These are phyloP conservation scores for Ophiostoma populinum DNA, from an alignment of 2,329 filamentous ascomycete genomes.

Conservation along the genomic window DNA sequence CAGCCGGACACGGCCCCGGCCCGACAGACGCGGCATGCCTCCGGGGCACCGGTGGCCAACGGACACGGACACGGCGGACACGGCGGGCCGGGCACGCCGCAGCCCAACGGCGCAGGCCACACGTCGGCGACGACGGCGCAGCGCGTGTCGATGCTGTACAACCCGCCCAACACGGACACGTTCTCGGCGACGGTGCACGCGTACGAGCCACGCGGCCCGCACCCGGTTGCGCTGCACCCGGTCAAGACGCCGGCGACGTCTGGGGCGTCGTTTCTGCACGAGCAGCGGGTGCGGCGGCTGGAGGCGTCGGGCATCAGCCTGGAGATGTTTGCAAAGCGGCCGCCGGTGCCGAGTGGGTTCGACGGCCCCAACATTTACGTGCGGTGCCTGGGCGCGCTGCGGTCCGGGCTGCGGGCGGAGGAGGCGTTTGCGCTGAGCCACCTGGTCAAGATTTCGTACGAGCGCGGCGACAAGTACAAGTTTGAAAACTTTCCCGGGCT, in stretches of 20 bases:
- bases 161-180: constrained; percentile 37
- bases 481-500: constrained; percentile 84
- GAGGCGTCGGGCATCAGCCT: constrained; percentile 25
- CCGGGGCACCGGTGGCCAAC: constrained; percentile 14
- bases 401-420: constrained; percentile 62
- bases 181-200: constrained; percentile 44
- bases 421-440: constrained; percentile 90
- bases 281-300: constrained; percentile 27
- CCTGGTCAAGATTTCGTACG: constrained; percentile 85
- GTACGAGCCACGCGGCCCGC: constrained; percentile 48
- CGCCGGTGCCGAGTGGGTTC: constrained; percentile 37
- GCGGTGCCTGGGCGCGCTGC: constrained; percentile 66
- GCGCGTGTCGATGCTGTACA: constrained; percentile 23
- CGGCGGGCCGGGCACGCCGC: too few relatives aligned
- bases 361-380: constrained; percentile 83
- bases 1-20: constrained; percentile 58
- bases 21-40: constrained; percentile 43
- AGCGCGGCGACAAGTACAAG: constrained; percentile 90
- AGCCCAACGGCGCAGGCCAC: too few relatives aligned
- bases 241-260: constrained; percentile 62
- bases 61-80: too few relatives aligned
- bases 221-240: constrained; percentile 49
- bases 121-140: too few relatives aligned
- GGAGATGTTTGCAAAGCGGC: constrained; percentile 30
- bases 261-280: constrained; percentile 46